A percentile compares a stretch with the other conserved stretches of the same genome.
phyloP scores from a whole-genome alignment of 495 filamentous ascomycete genomes.

The Xylaria castorea region DNA sequence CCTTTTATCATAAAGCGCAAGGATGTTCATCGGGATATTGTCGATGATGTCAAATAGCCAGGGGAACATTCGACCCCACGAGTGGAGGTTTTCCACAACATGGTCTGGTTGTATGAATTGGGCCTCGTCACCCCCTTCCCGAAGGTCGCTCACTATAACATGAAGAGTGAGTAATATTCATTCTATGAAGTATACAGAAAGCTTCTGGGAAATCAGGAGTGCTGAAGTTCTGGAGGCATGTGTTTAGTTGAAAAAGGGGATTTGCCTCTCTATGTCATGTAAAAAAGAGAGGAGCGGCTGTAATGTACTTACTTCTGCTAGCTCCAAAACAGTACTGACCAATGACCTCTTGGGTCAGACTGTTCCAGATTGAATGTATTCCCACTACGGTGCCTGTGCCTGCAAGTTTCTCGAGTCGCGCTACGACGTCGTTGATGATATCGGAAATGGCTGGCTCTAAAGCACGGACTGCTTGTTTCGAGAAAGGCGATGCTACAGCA shows the following conservation, averaged over 20 bases:
- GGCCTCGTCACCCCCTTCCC: conserved; percentile 25
- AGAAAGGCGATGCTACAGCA: conserved; percentile 42
- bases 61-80: conserved; percentile 10
- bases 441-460: conserved; percentile 37
- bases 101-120: conserved; percentile 31
- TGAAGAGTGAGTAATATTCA: not conserved
- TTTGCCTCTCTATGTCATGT: not conserved
- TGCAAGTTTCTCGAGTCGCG: conserved; percentile 34
- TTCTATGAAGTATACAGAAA: not conserved
- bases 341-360: conserved; percentile 36
- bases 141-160: conserved; percentile 25
- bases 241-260: not conserved
- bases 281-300: not conserved
- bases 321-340: conserved; percentile 37
- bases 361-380: conserved; percentile 30
- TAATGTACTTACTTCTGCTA: conserved; percentile 16
- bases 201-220: not conserved
- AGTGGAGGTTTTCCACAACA: not conserved
- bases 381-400: conserved; percentile 13
- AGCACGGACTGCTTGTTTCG: conserved; percentile 20
- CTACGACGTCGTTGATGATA: conserved; percentile 26
- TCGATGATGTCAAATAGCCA: not conserved
- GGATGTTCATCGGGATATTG: not conserved
- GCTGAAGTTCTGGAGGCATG: not conserved
- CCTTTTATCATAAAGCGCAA: conserved; percentile 16